Conservation (phyloP, 176 grass and related monocot species). For the Stipa capillata region DNA sequence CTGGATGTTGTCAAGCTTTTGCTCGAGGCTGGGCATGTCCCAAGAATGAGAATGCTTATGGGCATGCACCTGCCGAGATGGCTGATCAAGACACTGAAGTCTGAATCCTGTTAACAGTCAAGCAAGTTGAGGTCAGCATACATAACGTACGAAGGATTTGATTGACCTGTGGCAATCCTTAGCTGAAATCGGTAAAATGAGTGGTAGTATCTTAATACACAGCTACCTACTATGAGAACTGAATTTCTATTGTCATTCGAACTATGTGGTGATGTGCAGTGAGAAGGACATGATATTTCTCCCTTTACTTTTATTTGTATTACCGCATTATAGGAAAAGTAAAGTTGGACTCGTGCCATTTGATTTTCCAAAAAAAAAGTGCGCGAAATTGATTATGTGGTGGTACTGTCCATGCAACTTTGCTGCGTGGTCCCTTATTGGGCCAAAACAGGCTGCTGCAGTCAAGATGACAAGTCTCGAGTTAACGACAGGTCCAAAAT, state of each 20-base stretch:
- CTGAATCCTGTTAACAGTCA: slow-evolving; percentile 39
- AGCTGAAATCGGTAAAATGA: neutral
- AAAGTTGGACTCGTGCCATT: neutral
- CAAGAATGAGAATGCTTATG: slow-evolving; percentile 61
- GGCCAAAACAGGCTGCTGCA: too few relatives aligned
- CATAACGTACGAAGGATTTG: slow-evolving; percentile 1
- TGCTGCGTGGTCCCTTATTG: too few relatives aligned
- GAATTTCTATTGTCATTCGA: neutral
- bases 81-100: slow-evolving; percentile 77
- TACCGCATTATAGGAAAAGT: neutral
- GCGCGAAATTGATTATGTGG: too few relatives aligned
- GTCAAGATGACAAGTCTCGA: too few relatives aligned
- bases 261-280: neutral
- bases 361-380: neutral
- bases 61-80: slow-evolving; percentile 76
- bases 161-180: slow-evolving; percentile 9
- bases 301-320: neutral
- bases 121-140: slow-evolving; percentile 34
- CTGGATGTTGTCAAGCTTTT: slow-evolving; percentile 68
- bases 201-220: neutral
- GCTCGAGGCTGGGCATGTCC: slow-evolving; percentile 70
- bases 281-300: neutral
- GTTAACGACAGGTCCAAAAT: too few relatives aligned
- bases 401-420: too few relatives aligned
- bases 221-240: neutral